phyloP scores from a whole-genome alignment of 352 stramenopile genomes.

The Phytophthora tubulina region DNA sequence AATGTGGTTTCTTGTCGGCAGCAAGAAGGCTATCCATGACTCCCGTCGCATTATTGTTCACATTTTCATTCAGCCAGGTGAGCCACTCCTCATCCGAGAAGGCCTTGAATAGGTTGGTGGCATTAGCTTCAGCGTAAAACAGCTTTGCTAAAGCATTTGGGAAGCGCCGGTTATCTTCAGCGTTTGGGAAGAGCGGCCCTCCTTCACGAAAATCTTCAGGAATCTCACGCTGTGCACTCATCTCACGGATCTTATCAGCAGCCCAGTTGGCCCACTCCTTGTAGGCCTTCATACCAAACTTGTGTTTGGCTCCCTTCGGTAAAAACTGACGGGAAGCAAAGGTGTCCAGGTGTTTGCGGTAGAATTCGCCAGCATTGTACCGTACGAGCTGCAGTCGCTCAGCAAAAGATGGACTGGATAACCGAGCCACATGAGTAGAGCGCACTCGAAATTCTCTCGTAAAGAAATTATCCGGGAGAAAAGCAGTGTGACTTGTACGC shows the following conservation, averaged over 20 bases:
- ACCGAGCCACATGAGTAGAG: slow-evolving; percentile 63
- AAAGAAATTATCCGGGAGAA: slow-evolving; percentile 68
- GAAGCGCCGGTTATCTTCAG: slow-evolving; percentile 62
- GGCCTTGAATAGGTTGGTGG: slow-evolving; percentile 68
- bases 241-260: slow-evolving; percentile 45
- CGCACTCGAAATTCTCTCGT: slow-evolving; percentile 75
- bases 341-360: slow-evolving; percentile 82
- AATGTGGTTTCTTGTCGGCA: slow-evolving; percentile 50
- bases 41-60: slow-evolving; percentile 59
- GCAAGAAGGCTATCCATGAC: slow-evolving; percentile 50
- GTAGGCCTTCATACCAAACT: slow-evolving; percentile 66
- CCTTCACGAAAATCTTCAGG: slow-evolving; percentile 67
- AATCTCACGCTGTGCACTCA: slow-evolving; percentile 46
- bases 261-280: slow-evolving; percentile 73
- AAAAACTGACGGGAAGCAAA: slow-evolving; percentile 78
- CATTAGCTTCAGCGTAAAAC: slow-evolving; percentile 58
- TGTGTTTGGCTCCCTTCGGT: slow-evolving; percentile 50
- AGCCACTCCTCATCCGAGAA: slow-evolving; percentile 68
- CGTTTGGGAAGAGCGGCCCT: slow-evolving; percentile 62
- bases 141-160: slow-evolving; percentile 66
- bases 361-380: slow-evolving; percentile 82
- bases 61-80: slow-evolving; percentile 66
- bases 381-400: slow-evolving; percentile 80
- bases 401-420: slow-evolving; percentile 70
- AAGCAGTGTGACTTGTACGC: slow-evolving; percentile 84